Base-by-base conservation (phyloP, 768 basidiomycete genomes). In the Mrakia gelida region DNA sequence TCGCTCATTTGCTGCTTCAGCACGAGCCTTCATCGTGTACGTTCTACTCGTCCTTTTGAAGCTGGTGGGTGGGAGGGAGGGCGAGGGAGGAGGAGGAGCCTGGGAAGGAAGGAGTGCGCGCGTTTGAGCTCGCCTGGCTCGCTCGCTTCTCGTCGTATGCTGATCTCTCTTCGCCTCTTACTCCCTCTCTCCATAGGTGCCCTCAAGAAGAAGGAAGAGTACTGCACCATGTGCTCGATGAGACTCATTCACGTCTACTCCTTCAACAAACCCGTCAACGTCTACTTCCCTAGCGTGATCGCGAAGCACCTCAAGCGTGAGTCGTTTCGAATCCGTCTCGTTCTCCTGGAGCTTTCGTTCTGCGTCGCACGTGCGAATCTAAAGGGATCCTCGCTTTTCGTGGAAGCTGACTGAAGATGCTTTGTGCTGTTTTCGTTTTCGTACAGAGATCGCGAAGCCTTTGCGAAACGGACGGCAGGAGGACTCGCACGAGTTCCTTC, bases 401-500 rank as follows among this genome's bases (percentile, higher is more conserved):
- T 38, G 38, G 38, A 38, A 3, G 38, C 38, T 38, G 38, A 38
- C 38, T 38, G 8, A 38, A 3, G 8, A 13, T 34, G 32, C 23
- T 9, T 68, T 18, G 16, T 4, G 7, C 38, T 3, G 9, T 34
- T 23, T 68, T 16, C 62, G 16, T 16, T 30, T 34, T 8, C 26
- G 3, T 34, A 8, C 32, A 77, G 76, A 71, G 75, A 70, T 79
- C 34, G 75, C 63, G 61, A 75, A 75, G 71, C 70, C 52, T 32
- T 74, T 79, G 15, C 89, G 91, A 61, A 89, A 86, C 84, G 94
- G 93, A n/a, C 87, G 94, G 81, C 97, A 99, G 84, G 97, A 99
- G 83, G 97, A 99, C 83, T 91, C 97, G 13, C 97, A 99, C 83
- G 97, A 99, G 84, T 98, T 98, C 82, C 89, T 99, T 71, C 91